Conservation (phyloP, 1,139 yeast species). For the Debaryomyces coudertii region DNA sequence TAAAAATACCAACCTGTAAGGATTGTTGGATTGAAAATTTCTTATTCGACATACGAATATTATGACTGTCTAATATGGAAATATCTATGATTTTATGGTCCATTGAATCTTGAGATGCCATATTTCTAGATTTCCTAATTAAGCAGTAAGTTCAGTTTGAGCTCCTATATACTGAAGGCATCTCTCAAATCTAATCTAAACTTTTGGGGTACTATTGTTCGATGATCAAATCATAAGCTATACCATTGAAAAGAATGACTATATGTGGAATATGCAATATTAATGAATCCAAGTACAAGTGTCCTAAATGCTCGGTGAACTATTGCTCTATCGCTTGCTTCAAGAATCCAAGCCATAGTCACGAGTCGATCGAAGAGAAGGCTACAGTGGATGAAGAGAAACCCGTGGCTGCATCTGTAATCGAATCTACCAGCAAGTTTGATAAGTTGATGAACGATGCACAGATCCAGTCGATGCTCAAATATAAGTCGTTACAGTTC, state of each 20-base stretch:
- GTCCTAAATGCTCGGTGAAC: conserved; percentile 54
- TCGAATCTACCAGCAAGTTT: conserved; percentile 13
- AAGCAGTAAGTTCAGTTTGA: not conserved
- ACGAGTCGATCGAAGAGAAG: not conserved
- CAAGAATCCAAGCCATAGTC: conserved; percentile 37
- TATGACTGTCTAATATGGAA: not conserved
- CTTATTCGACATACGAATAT: not conserved
- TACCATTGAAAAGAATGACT: conserved; percentile 9
- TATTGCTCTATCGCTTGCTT: conserved; percentile 64
- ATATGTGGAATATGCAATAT: conserved; percentile 50
- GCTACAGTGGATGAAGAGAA: not conserved
- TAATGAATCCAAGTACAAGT: conserved; percentile 55
- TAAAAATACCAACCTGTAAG: not conserved
- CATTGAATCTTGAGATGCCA: not conserved
- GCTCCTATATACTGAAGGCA: not conserved
- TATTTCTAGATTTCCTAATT: not conserved
- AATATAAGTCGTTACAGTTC: conserved; percentile 52
- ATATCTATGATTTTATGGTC: not conserved
- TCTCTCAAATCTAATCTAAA: conserved; percentile 6
- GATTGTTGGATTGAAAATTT: not conserved
- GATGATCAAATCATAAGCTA: not conserved
- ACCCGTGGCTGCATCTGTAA: not conserved
- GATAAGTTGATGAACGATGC: conserved; percentile 33
- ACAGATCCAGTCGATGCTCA: conserved; percentile 44
- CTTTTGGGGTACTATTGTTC: not conserved